Conservation (phyloP, 2,329 filamentous ascomycete species). For the Helotiales sp. region DNA sequence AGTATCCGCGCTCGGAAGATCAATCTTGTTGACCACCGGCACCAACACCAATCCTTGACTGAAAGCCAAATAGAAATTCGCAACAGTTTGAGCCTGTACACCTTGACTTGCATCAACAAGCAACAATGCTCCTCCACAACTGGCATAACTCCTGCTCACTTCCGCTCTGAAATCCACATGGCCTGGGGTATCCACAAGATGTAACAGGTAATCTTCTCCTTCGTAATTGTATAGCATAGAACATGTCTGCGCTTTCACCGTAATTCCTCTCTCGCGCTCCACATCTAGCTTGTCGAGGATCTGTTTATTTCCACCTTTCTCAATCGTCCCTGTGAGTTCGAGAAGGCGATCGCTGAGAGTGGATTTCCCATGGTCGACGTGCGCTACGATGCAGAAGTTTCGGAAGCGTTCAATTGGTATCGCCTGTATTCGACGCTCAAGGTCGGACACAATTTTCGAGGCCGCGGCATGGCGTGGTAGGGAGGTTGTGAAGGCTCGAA, state of each 20-base stretch:
- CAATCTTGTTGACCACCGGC: conserved; percentile 95
- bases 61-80: conserved; percentile 98
- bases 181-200: conserved; percentile 94
- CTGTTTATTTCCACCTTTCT: conserved; percentile 86
- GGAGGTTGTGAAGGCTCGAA: conserved; percentile 29
- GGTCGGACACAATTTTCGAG: conserved; percentile 39
- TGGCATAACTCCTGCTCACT: conserved; percentile 93
- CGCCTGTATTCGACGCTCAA: conserved; percentile 63
- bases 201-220: conserved; percentile 86
- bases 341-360: conserved; percentile 90
- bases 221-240: conserved; percentile 92
- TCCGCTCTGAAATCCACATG: conserved; percentile 98
- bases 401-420: conserved; percentile 80
- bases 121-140: conserved; percentile 87
- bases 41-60: conserved; percentile 84
- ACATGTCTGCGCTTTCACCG: conserved; percentile 97
- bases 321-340: conserved; percentile 91
- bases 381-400: conserved; percentile 98
- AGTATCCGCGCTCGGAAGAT: conserved; percentile 87
- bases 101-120: conserved; percentile 96
- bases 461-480: conserved; percentile 30
- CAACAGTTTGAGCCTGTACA: conserved; percentile 95
- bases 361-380: conserved; percentile 98
- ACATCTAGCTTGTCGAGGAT: conserved; percentile 97
- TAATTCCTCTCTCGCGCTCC: conserved; percentile 93